A percentile compares a stretch with the other conserved stretches of the same genome.
phyloP scores from a whole-genome alignment of 495 filamentous ascomycete genomes.

The Daldinia childiae region DNA sequence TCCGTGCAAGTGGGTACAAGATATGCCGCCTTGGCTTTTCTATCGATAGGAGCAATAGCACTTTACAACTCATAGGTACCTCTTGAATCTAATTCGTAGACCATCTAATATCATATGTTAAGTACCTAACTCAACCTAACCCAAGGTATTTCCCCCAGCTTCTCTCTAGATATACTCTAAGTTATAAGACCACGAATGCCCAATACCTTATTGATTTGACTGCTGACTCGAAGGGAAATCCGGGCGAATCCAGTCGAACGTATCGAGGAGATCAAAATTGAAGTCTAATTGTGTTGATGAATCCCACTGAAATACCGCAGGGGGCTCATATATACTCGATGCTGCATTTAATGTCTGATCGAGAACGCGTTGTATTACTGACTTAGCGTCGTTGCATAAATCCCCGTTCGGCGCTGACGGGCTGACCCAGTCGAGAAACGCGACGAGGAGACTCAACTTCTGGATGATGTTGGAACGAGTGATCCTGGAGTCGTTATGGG shows the following conservation, averaged over 20 bases:
- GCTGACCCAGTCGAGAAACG: conserved; percentile 64
- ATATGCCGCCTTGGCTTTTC: conserved; percentile 1
- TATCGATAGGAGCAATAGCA: not conserved
- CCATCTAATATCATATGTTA: no score
- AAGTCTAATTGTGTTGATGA: conserved; percentile 42
- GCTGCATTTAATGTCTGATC: conserved; percentile 55
- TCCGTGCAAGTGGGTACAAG: not conserved
- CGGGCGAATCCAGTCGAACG: conserved; percentile 47
- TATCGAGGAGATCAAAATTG: conserved; percentile 48
- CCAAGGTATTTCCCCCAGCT: no score
- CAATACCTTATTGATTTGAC: conserved; percentile 22
- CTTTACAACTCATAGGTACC: not conserved
- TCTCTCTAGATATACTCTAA: not conserved
- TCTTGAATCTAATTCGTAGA: not conserved
- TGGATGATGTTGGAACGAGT: conserved; percentile 70
- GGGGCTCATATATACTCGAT: conserved; percentile 29
- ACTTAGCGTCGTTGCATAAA: conserved; percentile 58
- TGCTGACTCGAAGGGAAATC: conserved; percentile 43
- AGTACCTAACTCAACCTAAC: no score
- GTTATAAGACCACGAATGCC: not conserved
- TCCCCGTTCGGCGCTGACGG: conserved; percentile 65
- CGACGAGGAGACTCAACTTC: conserved; percentile 70
- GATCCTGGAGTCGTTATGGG: conserved; percentile 48
- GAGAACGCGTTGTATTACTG: conserved; percentile 56
- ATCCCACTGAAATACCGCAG: conserved; percentile 34